phyloP scores from a whole-genome alignment of 1,284 basidiomycete species.

The Ganoderma lingzhi region DNA sequence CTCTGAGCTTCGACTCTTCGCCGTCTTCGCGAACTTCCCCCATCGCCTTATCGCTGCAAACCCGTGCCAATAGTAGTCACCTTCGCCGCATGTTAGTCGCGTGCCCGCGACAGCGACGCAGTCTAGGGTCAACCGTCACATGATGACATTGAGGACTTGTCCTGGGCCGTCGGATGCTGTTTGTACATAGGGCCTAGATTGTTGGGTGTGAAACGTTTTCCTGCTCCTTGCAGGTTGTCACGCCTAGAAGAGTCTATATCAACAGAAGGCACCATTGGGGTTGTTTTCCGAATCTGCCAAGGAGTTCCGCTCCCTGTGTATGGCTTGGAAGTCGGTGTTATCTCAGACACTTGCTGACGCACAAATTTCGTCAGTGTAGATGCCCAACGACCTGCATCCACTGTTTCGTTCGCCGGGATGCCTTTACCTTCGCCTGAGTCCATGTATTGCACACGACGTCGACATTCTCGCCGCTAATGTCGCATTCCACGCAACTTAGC shows the following conservation, averaged over 20 bases:
- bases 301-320: background rate
- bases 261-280: background rate
- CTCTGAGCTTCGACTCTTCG: too few species aligned
- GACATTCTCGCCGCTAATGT: background rate
- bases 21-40: too few species aligned
- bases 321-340: background rate
- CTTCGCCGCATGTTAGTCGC: background rate
- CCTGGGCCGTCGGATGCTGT: background rate
- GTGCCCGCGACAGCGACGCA: background rate
- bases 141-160: background rate
- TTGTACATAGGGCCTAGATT: background rate
- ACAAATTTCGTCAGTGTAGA: background rate
- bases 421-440: background rate
- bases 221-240: background rate
- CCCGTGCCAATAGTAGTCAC: background rate
- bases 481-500: background rate
- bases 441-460: background rate
- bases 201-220: background rate
- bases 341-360: background rate
- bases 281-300: background rate
- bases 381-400: background rate
- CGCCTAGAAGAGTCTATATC: background rate
- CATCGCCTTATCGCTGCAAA: background rate
- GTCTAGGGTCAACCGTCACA: background rate
- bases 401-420: background rate